Evolutionary conservation across 2,329 filamentous ascomycete genomes (phyloP).

Genomic region (Exutisphaerella laricina): DNA sequence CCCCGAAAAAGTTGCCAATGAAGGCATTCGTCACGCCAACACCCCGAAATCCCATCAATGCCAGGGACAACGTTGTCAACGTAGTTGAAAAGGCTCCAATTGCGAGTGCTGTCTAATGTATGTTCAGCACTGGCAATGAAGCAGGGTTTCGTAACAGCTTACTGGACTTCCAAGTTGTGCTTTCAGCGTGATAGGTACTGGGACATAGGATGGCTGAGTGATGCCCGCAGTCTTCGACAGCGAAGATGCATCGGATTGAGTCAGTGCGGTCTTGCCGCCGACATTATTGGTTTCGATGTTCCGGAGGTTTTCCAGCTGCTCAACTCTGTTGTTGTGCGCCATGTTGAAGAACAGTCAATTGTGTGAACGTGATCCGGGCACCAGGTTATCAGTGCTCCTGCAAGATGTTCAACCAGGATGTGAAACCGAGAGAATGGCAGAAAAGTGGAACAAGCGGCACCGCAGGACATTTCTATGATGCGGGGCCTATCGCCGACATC

Average conservation of each 20-base stretch:
- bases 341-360: constrained; percentile 13
- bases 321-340: constrained; percentile 24
- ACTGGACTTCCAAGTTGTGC: constrained; percentile 27
- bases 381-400: not conserved
- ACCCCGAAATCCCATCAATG: constrained; percentile 52
- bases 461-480: too few relatives aligned
- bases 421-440: not conserved
- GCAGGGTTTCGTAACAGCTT: not conserved
- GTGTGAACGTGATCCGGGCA: not conserved
- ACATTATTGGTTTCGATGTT: constrained; percentile 26
- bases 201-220: constrained; percentile 24
- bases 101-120: constrained; percentile 42
- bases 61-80: constrained; percentile 49
- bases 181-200: constrained; percentile 31
- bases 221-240: constrained; percentile 6
- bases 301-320: constrained; percentile 27
- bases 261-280: constrained; percentile 22
- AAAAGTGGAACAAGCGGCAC: too few relatives aligned
- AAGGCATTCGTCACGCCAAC: constrained; percentile 49
- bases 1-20: constrained; percentile 52
- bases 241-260: constrained; percentile 13
- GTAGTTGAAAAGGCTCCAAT: constrained; percentile 53
- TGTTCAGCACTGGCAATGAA: not conserved
- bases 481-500: too few relatives aligned
- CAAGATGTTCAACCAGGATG: not conserved